Percentiles rank a stretch among this genome's conserved stretches.
Evolutionary conservation across 495 filamentous ascomycete species (phyloP).

Genomic region (Melanomma pulvis-pyrius): DNA sequence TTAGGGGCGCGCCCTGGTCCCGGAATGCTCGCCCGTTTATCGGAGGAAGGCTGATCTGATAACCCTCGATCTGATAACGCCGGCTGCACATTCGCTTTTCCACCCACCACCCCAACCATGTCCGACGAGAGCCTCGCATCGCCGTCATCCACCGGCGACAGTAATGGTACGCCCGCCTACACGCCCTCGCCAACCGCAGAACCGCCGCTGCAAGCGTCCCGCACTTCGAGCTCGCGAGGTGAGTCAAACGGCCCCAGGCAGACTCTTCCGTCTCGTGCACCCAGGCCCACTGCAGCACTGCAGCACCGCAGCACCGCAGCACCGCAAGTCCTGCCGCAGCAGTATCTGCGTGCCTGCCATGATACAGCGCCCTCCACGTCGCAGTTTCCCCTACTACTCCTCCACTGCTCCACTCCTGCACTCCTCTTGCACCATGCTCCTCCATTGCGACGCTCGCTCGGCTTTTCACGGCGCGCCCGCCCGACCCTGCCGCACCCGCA

Average conservation of each 20-base stretch:
- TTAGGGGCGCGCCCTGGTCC: too few species aligned
- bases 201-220: not conserved
- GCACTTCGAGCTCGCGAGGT: conserved; percentile 18
- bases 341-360: not conserved
- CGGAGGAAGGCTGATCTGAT: conserved; percentile 3
- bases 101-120: not conserved
- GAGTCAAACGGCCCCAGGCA: not conserved
- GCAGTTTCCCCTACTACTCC: too few species aligned
- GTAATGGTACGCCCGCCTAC: conserved; percentile 7
- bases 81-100: not conserved
- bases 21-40: conserved; percentile 3
- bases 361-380: too few species aligned
- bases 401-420: not conserved
- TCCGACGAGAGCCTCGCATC: conserved; percentile 14
- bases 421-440: not conserved
- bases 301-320: too few species aligned
- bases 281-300: too few species aligned
- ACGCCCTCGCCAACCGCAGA: conserved; percentile 9
- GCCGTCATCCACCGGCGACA: not conserved
- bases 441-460: not conserved
- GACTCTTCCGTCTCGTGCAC: too few species aligned
- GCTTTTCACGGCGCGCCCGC: not conserved
- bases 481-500: not conserved
- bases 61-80: not conserved
- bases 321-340: too few species aligned